Conservation (phyloP, 2,329 filamentous ascomycete species). For the Balansia obtecta region DNA sequence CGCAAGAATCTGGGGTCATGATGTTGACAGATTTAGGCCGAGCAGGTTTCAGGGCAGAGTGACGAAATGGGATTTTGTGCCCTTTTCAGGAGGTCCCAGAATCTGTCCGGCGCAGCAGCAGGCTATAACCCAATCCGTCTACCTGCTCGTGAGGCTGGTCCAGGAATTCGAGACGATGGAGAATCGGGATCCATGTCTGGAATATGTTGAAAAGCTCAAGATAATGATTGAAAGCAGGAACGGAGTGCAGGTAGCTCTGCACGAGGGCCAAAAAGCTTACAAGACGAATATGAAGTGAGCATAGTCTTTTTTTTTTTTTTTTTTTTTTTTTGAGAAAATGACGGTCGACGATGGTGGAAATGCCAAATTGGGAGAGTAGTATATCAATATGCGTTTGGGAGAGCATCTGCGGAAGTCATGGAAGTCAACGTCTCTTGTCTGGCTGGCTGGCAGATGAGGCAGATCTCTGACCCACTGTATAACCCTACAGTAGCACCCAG, state of each 20-base stretch:
- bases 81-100: conserved; percentile 6
- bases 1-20: conserved; percentile 1
- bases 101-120: conserved; percentile 7
- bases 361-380: too few species aligned
- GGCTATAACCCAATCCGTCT: conserved; percentile 4
- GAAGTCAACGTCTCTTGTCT: too few species aligned
- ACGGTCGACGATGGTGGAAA: too few species aligned
- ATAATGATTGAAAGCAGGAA: conserved; percentile 6
- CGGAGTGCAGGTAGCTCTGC: conserved; percentile 4
- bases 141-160: conserved; percentile 4
- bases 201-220: conserved; percentile 4
- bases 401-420: too few species aligned
- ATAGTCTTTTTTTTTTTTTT: too few species aligned
- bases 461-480: too few species aligned
- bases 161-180: conserved; percentile 2
- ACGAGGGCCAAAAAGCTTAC: neutral
- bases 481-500: too few species aligned
- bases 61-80: conserved; percentile 4
- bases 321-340: too few species aligned
- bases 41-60: conserved; percentile 5
- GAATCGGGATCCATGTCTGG: conserved; percentile 4
- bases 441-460: too few species aligned
- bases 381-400: too few species aligned
- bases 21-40: conserved; percentile 1
- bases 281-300: too few species aligned